These are phyloP conservation scores for Coemansia sp. DNA, from an alignment of 371 early-diverging fungal species.

Conservation along the genomic window DNA sequence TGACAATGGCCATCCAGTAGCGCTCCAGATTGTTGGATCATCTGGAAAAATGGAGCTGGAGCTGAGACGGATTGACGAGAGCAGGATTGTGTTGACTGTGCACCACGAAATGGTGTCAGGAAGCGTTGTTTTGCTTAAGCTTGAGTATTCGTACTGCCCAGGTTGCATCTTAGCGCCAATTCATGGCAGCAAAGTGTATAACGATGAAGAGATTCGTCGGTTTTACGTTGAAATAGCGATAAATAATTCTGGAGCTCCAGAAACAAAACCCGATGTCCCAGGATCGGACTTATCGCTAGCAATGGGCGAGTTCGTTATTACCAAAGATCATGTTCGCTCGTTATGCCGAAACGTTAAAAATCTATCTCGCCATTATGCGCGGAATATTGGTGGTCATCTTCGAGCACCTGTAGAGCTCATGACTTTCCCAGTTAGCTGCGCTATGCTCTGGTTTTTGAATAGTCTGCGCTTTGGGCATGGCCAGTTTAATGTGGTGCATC, in stretches of 20 bases:
- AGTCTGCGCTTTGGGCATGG: background rate
- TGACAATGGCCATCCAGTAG: constrained; percentile 36
- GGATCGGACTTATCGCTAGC: background rate
- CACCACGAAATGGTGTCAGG: constrained; percentile 4
- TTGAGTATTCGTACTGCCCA: constrained; percentile 79
- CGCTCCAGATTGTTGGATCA: constrained; percentile 41
- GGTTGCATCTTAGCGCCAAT: constrained; percentile 77
- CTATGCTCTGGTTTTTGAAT: background rate
- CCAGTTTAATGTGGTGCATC: background rate
- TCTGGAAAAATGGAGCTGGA: constrained; percentile 53
- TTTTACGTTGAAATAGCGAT: constrained; percentile 76
- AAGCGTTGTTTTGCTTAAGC: constrained; percentile 62
- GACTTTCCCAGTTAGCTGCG: constrained; percentile 19
- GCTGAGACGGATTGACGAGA: background rate
- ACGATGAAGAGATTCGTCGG: constrained; percentile 81
- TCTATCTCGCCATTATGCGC: constrained; percentile 78
- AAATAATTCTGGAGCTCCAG: background rate
- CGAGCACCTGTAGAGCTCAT: constrained; percentile 90
- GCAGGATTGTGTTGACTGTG: constrained; percentile 40
- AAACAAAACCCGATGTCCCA: background rate
- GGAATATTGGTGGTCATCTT: constrained; percentile 66
- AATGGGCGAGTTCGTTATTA: constrained; percentile 58
- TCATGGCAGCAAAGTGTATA: constrained; percentile 80
- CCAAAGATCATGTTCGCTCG: constrained; percentile 57
- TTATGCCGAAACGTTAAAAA: constrained; percentile 87